Conservation (phyloP, 495 filamentous ascomycete genomes). For the Chaetomidium leptoderma region DNA sequence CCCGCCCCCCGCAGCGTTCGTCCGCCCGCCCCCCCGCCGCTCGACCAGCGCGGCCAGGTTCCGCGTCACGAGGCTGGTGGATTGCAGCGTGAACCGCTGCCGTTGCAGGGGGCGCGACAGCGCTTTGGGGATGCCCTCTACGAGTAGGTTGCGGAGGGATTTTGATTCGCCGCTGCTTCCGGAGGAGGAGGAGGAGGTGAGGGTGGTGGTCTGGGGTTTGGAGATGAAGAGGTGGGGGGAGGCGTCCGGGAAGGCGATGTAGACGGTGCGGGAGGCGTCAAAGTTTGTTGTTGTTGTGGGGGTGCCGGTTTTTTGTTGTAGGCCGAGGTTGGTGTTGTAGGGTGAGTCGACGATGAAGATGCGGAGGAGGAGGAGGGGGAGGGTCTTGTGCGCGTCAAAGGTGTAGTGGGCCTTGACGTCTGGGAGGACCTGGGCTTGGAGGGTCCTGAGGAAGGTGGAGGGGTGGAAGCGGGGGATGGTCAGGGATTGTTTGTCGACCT, state of each 20-base stretch:
- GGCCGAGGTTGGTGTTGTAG: conserved; percentile 54
- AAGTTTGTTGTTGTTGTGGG: conserved; percentile 37
- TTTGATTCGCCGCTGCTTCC: conserved; percentile 46
- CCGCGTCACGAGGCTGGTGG: conserved; percentile 62
- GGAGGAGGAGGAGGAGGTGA: conserved; percentile 1
- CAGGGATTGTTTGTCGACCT: conserved; percentile 42
- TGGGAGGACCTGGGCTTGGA: conserved; percentile 67
- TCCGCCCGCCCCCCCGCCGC: conserved; percentile 61
- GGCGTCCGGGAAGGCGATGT: conserved; percentile 73
- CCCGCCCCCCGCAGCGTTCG: conserved; percentile 64
- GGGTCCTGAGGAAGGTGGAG: conserved; percentile 64
- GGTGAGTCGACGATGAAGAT: conserved; percentile 71
- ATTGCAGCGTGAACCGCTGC: conserved; percentile 60
- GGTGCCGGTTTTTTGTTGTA: conserved; percentile 22
- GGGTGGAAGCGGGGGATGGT: conserved; percentile 70
- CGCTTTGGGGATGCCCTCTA: conserved; percentile 73
- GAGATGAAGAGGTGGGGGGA: conserved; percentile 72
- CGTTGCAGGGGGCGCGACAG: conserved; percentile 57
- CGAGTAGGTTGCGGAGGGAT: conserved; percentile 63
- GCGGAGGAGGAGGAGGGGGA: conserved; percentile 67
- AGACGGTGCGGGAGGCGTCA: conserved; percentile 61
- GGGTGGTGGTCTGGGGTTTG: conserved; percentile 37
- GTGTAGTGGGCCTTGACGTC: conserved; percentile 78
- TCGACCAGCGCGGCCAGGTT: conserved; percentile 62
- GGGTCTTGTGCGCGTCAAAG: conserved; percentile 56